Percentiles rank a stretch among this genome's conserved stretches.
Conservation (phyloP, 1,284 basidiomycete genomes). For the Chalciporus sp. region DNA sequence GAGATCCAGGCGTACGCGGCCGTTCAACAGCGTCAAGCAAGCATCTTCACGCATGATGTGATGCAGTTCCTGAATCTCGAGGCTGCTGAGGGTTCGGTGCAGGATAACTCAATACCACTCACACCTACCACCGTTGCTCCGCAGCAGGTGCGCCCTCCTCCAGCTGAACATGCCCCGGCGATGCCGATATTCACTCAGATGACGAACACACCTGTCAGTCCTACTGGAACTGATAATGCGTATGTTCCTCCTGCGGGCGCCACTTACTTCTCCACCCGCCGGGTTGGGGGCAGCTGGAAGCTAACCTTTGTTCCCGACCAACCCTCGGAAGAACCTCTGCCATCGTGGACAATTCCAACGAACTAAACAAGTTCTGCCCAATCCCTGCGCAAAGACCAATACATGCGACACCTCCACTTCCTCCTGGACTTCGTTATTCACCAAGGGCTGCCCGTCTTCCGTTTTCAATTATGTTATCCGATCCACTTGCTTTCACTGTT, state of each 20-base stretch:
- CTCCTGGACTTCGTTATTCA: background rate
- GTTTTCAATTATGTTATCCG: constrained; percentile 5
- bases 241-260: constrained; percentile 62
- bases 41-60: constrained; percentile 29
- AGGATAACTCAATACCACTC: constrained; percentile 1
- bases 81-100: constrained; percentile 10
- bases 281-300: constrained; percentile 58
- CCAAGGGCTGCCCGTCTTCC: constrained; percentile 1
- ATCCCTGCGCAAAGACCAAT: background rate
- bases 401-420: background rate
- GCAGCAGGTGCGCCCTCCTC: constrained; percentile 20
- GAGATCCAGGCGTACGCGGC: constrained; percentile 12
- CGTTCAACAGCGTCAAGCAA: constrained; percentile 23
- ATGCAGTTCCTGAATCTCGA: constrained; percentile 35
- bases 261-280: constrained; percentile 45
- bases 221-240: constrained; percentile 12
- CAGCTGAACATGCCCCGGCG: constrained; percentile 10
- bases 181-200: constrained; percentile 32
- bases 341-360: constrained; percentile 14
- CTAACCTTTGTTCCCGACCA: constrained; percentile 28
- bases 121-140: constrained; percentile 15
- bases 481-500: constrained; percentile 24
- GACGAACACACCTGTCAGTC: constrained; percentile 25
- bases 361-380: background rate
- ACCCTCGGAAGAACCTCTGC: constrained; percentile 28